Evolutionary conservation across 805 yeast genomes (phyloP), one percentile per base, ranked within the genome.

Genomic region (Candida fluviatilis): DNA sequence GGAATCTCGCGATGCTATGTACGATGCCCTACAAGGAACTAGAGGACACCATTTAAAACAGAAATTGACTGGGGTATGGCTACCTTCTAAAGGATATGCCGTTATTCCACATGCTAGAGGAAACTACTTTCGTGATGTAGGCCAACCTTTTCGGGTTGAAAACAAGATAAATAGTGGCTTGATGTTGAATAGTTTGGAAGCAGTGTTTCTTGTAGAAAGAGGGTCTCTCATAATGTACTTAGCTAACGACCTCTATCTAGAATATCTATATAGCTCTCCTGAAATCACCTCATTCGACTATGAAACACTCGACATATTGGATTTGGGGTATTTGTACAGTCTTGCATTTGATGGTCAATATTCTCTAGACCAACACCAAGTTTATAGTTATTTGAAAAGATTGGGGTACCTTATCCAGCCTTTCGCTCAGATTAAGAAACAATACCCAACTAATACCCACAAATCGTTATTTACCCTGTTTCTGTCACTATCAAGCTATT

Each of bases 141-240:
- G 98, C 0, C 76, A 75, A 2, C 60, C 69, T 3, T 58, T 65
- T 13, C 39, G 37, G 18, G 24, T 44, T n/a, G 36, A 35, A n/a
- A 43, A 54, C 19, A 35, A 41, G 21, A 42, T 43, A 32, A 34
- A 45, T 5, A 54, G 50, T 17, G 60, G 58, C 0, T 62, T 78
- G 35, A 72, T 75, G 69, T 63, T 90, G 26, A 64, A 60, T 16
- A 75, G 76, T 13, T 78, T 85, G 41, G 98, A 90, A 50, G 73
- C 81, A 5, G 63, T 88, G 1, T 90, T 89, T 56, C 62, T 90
- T 39, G 75, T 82, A 2, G 96, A 90, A 55, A 66, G 98, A 52
- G 97, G 97, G 1, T 58, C 71, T 2, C 48, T 67, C 46, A 43
- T 58, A 10, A 45, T 62, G 4, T 64, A 58, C 42, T 37, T 60